A percentile compares a stretch with the other conserved stretches of the same genome.
Evolutionary conservation across 306 rosid species (phyloP).

Genomic region (Cicer arietinum): DNA sequence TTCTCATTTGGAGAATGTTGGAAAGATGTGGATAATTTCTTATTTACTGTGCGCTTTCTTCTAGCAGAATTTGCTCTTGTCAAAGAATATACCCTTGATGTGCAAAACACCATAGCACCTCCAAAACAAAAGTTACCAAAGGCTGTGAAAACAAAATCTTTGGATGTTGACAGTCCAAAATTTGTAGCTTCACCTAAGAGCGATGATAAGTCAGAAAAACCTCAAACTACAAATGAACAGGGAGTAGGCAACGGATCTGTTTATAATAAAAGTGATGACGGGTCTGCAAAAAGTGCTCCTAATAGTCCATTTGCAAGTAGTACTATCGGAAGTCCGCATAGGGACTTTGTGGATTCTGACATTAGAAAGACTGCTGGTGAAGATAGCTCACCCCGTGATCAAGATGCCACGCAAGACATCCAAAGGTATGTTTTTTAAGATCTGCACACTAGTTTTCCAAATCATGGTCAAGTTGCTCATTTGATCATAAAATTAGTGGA

Average conservation of each 20-base stretch:
- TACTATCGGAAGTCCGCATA: conserved; percentile 72
- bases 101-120: conserved; percentile 74
- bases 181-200: conserved; percentile 57
- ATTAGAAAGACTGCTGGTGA: conserved; percentile 59
- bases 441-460: conserved; percentile 29
- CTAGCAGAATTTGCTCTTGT: conserved; percentile 81
- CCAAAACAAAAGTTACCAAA: conserved; percentile 66
- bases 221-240: conserved; percentile 56
- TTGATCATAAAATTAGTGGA: conserved; percentile 27
- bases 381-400: conserved; percentile 73
- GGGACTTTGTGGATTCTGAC: conserved; percentile 62
- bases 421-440: conserved; percentile 65
- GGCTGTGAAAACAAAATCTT: conserved; percentile 47
- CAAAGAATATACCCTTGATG: conserved; percentile 89
- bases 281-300: conserved; percentile 68
- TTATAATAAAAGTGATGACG: conserved; percentile 66
- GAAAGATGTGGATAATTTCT: conserved; percentile 18
- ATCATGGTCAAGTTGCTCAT: conserved; percentile 20
- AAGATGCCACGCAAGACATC: conserved; percentile 53
- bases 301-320: conserved; percentile 79
- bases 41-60: conserved; percentile 38
- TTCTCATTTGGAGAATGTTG: conserved; percentile 1
- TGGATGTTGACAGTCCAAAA: conserved; percentile 57
- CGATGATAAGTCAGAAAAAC: conserved; percentile 63
- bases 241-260: conserved; percentile 77